These are phyloP conservation scores for Trametes hirsuta DNA, from an alignment of 1,284 basidiomycete species.

Conservation along the genomic window DNA sequence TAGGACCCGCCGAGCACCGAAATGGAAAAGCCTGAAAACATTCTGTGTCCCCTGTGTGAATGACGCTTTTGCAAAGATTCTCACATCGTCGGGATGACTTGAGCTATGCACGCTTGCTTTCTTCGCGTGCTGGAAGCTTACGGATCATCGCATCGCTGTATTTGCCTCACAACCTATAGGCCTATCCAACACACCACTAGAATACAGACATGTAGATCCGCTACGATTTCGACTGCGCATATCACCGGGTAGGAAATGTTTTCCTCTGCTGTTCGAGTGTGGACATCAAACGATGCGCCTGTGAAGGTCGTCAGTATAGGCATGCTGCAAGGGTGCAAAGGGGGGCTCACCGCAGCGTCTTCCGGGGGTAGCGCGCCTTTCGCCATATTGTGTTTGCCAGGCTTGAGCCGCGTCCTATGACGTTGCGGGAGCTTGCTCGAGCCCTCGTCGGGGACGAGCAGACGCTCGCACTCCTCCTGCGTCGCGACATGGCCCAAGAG, in stretches of 20 bases:
- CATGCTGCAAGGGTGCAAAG: neutral
- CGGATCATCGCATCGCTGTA: too few relatives aligned
- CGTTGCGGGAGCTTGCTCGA: slow-evolving; percentile 42
- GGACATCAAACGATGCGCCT: slow-evolving; percentile 41
- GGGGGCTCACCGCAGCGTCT: slow-evolving; percentile 69
- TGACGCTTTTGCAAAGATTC: neutral
- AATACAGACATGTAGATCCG: too few relatives aligned
- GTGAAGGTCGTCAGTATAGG: neutral
- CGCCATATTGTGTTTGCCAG: slow-evolving; percentile 83
- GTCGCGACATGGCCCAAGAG: slow-evolving; percentile 72
- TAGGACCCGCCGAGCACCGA: slow-evolving; percentile 30
- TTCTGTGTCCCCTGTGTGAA: slow-evolving; percentile 1
- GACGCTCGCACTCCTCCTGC: slow-evolving; percentile 70
- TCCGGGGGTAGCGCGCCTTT: slow-evolving; percentile 80
- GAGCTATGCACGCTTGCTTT: too few relatives aligned
- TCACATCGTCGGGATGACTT: neutral
- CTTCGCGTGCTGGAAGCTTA: too few relatives aligned
- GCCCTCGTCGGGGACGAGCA: slow-evolving; percentile 56
- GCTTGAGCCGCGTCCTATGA: slow-evolving; percentile 48
- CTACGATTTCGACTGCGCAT: neutral
- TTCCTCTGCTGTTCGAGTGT: slow-evolving; percentile 62
- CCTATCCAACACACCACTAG: too few relatives aligned
- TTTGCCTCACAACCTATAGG: too few relatives aligned
- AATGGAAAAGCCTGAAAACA: slow-evolving; percentile 39
- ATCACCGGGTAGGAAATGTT: slow-evolving; percentile 28